Conservation (phyloP, 768 basidiomycete species). For the Boletus insuetus region DNA sequence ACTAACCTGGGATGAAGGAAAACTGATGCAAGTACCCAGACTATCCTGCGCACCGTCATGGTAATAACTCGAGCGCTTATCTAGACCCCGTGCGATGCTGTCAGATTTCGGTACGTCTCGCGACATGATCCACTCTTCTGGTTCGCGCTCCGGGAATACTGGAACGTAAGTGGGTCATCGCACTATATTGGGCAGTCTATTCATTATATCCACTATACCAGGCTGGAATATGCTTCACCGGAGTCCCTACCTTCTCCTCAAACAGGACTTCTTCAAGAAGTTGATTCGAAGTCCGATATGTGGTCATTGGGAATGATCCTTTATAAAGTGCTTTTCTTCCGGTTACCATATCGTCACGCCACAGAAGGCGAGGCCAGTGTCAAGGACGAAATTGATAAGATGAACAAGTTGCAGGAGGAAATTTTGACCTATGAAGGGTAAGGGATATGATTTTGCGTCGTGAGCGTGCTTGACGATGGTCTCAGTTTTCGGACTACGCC, state of each 20-base stretch:
- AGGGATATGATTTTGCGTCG: slow-evolving; percentile 12
- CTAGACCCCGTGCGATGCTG: slow-evolving; percentile 88
- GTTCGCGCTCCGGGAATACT: slow-evolving; percentile 84
- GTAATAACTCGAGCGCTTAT: neutral
- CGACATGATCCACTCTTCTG: slow-evolving; percentile 74
- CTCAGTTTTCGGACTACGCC: slow-evolving; percentile 53
- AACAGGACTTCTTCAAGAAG: slow-evolving; percentile 62
- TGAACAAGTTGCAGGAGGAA: slow-evolving; percentile 69
- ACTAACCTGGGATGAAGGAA: slow-evolving; percentile 86
- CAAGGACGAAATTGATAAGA: slow-evolving; percentile 55
- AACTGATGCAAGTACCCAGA: slow-evolving; percentile 57
- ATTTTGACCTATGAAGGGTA: slow-evolving; percentile 76
- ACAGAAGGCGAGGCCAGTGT: slow-evolving; percentile 54
- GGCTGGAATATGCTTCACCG: slow-evolving; percentile 85
- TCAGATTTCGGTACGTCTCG: slow-evolving; percentile 95
- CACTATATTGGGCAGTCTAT: neutral
- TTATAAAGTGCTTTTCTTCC: slow-evolving; percentile 90
- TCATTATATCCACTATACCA: slow-evolving; percentile 23
- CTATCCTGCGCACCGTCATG: neutral
- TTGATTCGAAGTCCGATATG: slow-evolving; percentile 91
- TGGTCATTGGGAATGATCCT: slow-evolving; percentile 98
- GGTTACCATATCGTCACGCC: slow-evolving; percentile 78
- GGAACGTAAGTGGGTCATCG: slow-evolving; percentile 67
- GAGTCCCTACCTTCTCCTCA: slow-evolving; percentile 74
- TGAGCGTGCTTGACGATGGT: slow-evolving; percentile 6